Conservation (phyloP, 768 basidiomycete species). For the Leucocoprinus birnbaumii region DNA sequence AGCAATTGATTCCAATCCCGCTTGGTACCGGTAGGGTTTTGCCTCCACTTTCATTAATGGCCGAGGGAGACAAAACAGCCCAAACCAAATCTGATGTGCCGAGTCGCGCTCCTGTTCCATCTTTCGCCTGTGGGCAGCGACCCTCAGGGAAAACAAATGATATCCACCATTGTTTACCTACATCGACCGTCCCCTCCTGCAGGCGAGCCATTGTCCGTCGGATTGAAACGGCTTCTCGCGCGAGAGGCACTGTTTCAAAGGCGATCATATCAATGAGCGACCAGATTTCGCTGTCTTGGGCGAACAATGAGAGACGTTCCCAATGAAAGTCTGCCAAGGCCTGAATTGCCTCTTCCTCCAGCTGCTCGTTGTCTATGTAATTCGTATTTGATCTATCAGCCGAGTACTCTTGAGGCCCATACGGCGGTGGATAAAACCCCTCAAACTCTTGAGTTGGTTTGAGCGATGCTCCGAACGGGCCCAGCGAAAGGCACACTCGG, state of each 20-base stretch:
- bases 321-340: constrained; percentile 63
- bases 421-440: constrained; percentile 75
- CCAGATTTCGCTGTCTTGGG: constrained; percentile 50
- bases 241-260: constrained; percentile 77
- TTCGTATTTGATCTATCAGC: constrained; percentile 34
- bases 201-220: constrained; percentile 52
- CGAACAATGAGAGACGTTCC: constrained; percentile 54
- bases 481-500: constrained; percentile 66
- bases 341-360: constrained; percentile 38
- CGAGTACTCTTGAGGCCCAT: constrained; percentile 51
- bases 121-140: constrained; percentile 36
- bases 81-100: constrained; percentile 39
- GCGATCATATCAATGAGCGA: constrained; percentile 55
- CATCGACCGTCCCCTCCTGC: constrained; percentile 16
- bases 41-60: constrained; percentile 4
- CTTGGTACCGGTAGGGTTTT: constrained; percentile 28
- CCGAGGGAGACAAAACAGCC: constrained; percentile 30
- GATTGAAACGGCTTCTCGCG: constrained; percentile 64
- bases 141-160: constrained; percentile 59
- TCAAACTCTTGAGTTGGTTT: constrained; percentile 68
- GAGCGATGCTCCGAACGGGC: constrained; percentile 71
- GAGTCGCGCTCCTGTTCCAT: constrained; percentile 19
- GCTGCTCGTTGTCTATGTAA: constrained; percentile 32
- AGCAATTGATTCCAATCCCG: constrained; percentile 78
- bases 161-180: constrained; percentile 68